These are phyloP conservation scores for Ilyonectria robusta DNA, from an alignment of 2,329 filamentous ascomycete species.

Conservation along the genomic window DNA sequence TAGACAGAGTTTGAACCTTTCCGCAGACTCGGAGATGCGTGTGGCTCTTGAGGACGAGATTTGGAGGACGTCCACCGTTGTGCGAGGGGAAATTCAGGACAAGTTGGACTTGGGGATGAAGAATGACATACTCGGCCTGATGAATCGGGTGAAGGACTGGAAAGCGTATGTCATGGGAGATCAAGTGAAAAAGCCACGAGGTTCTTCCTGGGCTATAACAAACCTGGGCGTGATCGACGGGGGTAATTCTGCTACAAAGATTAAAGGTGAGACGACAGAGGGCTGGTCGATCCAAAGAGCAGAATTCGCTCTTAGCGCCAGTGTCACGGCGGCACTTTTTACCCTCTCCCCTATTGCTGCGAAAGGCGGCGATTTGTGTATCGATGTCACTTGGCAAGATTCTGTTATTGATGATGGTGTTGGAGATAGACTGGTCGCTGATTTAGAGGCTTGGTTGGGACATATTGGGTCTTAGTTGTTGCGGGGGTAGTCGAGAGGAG, in stretches of 20 bases:
- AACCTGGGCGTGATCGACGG: background rate
- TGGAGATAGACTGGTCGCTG: background rate
- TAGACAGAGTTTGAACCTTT: background rate
- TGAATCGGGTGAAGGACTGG: background rate
- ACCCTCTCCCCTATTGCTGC: background rate
- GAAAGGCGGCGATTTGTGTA: background rate
- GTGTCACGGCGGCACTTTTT: background rate
- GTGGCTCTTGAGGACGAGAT: background rate
- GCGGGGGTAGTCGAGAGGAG: too few species aligned
- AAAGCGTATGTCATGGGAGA: background rate
- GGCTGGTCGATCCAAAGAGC: background rate
- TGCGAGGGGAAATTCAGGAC: background rate
- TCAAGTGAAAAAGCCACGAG: background rate
- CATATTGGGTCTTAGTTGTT: background rate
- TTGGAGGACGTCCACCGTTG: background rate
- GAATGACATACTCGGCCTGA: background rate
- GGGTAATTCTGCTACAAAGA: background rate
- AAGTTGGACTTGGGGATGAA: background rate
- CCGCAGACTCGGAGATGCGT: background rate
- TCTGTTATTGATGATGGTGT: background rate
- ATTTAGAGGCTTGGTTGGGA: constrained; percentile 3
- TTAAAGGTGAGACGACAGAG: background rate
- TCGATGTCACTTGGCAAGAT: background rate
- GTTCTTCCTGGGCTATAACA: background rate
- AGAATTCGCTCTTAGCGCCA: background rate